Base-by-base conservation (phyloP, 805 yeast species). In the Hanseniaspora osmophila region DNA sequence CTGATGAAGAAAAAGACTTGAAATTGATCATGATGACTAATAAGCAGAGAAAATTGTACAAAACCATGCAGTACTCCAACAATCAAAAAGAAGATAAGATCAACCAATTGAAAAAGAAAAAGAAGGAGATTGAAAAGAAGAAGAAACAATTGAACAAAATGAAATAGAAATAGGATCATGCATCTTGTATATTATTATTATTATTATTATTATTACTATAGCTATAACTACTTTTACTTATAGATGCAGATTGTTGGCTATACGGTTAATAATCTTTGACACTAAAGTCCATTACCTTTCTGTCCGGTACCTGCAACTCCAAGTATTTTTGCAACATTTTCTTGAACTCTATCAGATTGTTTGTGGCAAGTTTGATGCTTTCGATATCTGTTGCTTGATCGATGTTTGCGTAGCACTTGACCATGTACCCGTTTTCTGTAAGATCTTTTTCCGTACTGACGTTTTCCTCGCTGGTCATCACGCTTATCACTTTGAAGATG, bases 21-120 rank as follows among this genome's bases (percentile, higher is more conserved):
- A 84, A 84, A 71, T 79, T 78, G 80, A 85, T 87, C 59, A 90
- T 92, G 98, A 90, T 92, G 98, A 75, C 90, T 55, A 87, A 87
- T 70, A 92, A 90, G 66, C 95, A 90, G 69, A 84, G 87, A 72
- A 85, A 84, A 64, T 71, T 88, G 53, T 92, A 92, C 73, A 83
- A 83, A 70, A 84, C 84, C 79, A 85, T 90, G 94, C 92, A 86
- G 68, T 80, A 85, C 62, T 90, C 95, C 48, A 77, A 84, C 55
- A 79, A 80, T 48, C 78, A 84, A 75, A 83, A 84, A 68, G 86
- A 84, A 58, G 73, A 73, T 44, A 78, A 90, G 66, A 76, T 77
- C 57, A 82, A 80, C 47, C 74, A 71, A 45, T 69, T 84, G 61
- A 69, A 74, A 56, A 72, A 74, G 64, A 83, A 83, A 76, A 80